Evolutionary conservation across 2,329 filamentous ascomycete species (phyloP).

Genomic region (Botrytis cinerea): DNA sequence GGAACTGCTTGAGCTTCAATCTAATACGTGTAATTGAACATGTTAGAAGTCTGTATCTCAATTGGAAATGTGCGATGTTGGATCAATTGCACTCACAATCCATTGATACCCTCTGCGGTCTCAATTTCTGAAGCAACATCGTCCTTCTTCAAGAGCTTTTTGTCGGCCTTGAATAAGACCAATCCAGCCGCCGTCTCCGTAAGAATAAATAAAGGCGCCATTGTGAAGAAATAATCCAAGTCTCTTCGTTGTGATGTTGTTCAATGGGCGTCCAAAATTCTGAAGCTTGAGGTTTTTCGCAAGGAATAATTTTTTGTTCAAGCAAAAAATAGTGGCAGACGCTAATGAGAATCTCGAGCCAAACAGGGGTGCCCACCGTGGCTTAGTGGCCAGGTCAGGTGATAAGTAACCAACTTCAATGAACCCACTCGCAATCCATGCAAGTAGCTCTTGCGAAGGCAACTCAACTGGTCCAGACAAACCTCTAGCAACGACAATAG

Average conservation of each 20-base stretch:
- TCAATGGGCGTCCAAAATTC: conserved; percentile 26
- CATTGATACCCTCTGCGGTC: conserved; percentile 80
- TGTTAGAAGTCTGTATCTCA: conserved; percentile 31
- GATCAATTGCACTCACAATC: conserved; percentile 64
- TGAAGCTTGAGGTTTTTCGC: conserved; percentile 29
- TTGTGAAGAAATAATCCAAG: conserved; percentile 47
- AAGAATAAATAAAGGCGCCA: conserved; percentile 84
- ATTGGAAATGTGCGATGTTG: conserved; percentile 17
- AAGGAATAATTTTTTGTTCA: conserved; percentile 33
- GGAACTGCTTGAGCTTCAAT: conserved; percentile 94
- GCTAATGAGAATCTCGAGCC: conserved; percentile 26
- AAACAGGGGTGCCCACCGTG: neutral
- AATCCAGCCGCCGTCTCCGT: conserved; percentile 86
- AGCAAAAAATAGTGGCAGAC: conserved; percentile 28
- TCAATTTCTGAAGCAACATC: conserved; percentile 73
- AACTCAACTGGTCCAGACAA: conserved; percentile 23
- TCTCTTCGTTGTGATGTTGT: conserved; percentile 25
- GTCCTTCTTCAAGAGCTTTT: conserved; percentile 92
- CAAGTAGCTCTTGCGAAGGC: conserved; percentile 20
- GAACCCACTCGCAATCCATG: conserved; percentile 19
- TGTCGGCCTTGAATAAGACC: conserved; percentile 98
- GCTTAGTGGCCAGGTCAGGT: conserved; percentile 27
- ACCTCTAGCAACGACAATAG: conserved; percentile 26
- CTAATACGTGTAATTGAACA: conserved; percentile 46
- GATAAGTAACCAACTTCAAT: neutral